Evolutionary conservation across 768 basidiomycete genomes (phyloP).

Genomic region (Phanerodontia chrysosporium): DNA sequence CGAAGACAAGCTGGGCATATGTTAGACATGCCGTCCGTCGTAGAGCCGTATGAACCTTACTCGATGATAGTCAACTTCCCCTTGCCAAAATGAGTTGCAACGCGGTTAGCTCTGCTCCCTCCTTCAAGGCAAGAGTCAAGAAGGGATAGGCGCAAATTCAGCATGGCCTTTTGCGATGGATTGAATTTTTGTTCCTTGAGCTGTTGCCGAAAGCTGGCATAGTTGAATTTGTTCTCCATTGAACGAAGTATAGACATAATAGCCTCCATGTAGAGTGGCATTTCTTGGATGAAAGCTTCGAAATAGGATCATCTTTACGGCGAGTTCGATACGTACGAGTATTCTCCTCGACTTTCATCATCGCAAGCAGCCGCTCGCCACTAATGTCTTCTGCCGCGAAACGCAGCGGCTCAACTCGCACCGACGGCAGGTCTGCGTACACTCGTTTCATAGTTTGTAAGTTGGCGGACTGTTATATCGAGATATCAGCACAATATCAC

Average conservation of each 20-base stretch:
- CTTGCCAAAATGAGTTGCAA: constrained; percentile 39
- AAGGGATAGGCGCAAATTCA: constrained; percentile 61
- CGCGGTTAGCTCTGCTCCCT: constrained; percentile 8
- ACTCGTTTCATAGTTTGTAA: constrained; percentile 53
- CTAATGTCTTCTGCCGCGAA: constrained; percentile 56
- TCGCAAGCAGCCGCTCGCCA: constrained; percentile 56
- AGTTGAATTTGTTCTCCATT: constrained; percentile 57
- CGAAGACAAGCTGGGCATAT: constrained; percentile 43
- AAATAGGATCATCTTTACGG: neutral
- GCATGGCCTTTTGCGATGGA: constrained; percentile 45
- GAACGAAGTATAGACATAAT: constrained; percentile 55
- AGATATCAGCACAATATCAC: neutral
- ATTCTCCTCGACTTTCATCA: constrained; percentile 55
- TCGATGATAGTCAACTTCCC: constrained; percentile 68
- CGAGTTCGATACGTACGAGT: constrained; percentile 33
- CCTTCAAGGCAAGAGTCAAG: constrained; percentile 53
- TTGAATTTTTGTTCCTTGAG: constrained; percentile 55
- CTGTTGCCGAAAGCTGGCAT: constrained; percentile 41
- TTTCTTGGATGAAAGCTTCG: constrained; percentile 25
- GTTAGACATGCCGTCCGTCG: neutral
- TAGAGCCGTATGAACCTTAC: neutral
- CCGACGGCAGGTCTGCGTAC: constrained; percentile 43
- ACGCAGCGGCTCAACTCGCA: constrained; percentile 47
- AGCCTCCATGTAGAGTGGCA: constrained; percentile 56
- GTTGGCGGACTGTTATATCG: constrained; percentile 31